Percentiles rank a stretch among this genome's conserved stretches.
These are phyloP conservation scores for Sphaceloma murrayae DNA, from an alignment of 2,329 filamentous ascomycete species.

Conservation along the genomic window DNA sequence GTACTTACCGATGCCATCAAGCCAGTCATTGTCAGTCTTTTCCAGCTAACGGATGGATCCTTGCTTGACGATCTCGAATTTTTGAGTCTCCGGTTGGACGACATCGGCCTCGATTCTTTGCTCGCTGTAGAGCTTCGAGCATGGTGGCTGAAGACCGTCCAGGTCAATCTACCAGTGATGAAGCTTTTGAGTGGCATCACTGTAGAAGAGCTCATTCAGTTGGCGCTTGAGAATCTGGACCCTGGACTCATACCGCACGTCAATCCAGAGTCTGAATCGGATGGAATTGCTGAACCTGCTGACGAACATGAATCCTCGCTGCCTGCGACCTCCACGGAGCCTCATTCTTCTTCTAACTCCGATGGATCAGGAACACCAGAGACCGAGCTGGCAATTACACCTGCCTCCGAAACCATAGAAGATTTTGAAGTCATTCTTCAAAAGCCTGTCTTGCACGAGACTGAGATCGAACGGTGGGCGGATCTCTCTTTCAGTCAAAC, in stretches of 20 bases:
- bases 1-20: conserved; percentile 18
- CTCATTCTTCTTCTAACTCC: background rate
- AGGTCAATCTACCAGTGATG: conserved; percentile 39
- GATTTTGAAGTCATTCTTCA: no score
- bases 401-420: background rate
- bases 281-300: background rate
- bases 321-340: background rate
- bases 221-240: conserved; percentile 1
- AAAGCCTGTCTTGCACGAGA: no score
- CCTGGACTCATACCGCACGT: conserved; percentile 4
- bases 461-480: background rate
- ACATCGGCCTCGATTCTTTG: conserved; percentile 33
- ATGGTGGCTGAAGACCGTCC: conserved; percentile 42
- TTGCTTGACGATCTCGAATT: background rate
- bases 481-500: conserved; percentile 20
- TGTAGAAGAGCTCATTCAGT: background rate
- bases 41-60: background rate
- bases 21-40: conserved; percentile 5
- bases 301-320: background rate
- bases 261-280: background rate
- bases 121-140: conserved; percentile 35
- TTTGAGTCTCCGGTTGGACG: conserved; percentile 16
- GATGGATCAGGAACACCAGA: background rate
- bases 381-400: background rate
- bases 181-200: conserved; percentile 31